Conservation (phyloP, 495 filamentous ascomycete species). For the Xylona heveae region DNA sequence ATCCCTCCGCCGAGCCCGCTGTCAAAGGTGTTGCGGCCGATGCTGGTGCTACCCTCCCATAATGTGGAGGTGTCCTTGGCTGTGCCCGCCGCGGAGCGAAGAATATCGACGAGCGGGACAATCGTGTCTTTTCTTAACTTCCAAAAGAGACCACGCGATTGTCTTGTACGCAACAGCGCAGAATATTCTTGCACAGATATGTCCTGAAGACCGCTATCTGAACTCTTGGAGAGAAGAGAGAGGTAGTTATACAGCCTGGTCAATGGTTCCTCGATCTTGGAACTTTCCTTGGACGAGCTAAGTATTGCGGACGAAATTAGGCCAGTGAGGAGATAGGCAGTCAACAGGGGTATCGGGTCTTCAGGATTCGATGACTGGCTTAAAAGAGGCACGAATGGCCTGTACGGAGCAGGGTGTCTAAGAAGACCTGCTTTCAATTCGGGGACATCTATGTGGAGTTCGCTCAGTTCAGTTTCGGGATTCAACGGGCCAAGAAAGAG, state of each 20-base stretch:
- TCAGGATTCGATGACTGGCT: slow-evolving; percentile 59
- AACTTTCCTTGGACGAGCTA: slow-evolving; percentile 27
- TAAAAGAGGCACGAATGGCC: slow-evolving; percentile 69
- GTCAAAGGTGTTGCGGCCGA: slow-evolving; percentile 31
- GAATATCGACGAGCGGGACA: slow-evolving; percentile 58
- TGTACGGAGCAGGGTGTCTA: slow-evolving; percentile 56
- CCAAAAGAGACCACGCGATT: slow-evolving; percentile 75
- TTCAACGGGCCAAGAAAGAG: background rate
- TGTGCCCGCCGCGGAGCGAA: slow-evolving; percentile 56
- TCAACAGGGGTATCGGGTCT: slow-evolving; percentile 73
- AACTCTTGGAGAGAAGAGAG: slow-evolving; percentile 54
- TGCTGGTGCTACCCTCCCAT: slow-evolving; percentile 38
- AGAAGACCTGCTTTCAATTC: slow-evolving; percentile 52
- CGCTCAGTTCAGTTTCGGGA: slow-evolving; percentile 10
- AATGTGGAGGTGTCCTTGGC: slow-evolving; percentile 32
- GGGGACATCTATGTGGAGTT: slow-evolving; percentile 40
- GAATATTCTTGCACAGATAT: slow-evolving; percentile 89
- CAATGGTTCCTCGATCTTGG: slow-evolving; percentile 51
- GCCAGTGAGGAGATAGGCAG: slow-evolving; percentile 66
- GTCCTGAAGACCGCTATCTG: slow-evolving; percentile 78
- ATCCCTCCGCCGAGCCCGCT: slow-evolving; percentile 56
- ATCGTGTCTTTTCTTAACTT: slow-evolving; percentile 64
- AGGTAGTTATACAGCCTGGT: slow-evolving; percentile 77
- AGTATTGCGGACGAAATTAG: slow-evolving; percentile 54
- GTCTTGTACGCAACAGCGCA: slow-evolving; percentile 52